phyloP scores from a whole-genome alignment of 371 early-diverging fungal species.

The Zychaea mexicana region DNA sequence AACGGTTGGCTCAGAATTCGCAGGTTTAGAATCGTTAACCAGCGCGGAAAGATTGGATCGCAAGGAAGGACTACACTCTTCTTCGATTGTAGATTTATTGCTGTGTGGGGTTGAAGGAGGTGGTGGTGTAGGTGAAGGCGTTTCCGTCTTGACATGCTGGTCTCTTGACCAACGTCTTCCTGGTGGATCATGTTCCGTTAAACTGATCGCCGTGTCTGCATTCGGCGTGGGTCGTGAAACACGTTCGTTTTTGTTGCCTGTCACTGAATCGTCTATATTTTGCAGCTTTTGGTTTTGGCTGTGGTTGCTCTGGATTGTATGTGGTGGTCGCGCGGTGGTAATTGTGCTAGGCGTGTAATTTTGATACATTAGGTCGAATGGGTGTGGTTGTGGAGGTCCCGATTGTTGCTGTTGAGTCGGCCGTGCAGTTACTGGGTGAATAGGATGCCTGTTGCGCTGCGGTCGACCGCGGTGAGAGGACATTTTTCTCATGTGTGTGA shows the following conservation, averaged over 20 bases:
- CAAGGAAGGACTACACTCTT: background rate
- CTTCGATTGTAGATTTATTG: background rate
- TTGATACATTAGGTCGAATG: slow-evolving; percentile 1
- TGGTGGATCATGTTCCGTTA: background rate
- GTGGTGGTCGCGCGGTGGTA: background rate
- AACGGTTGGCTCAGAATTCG: background rate
- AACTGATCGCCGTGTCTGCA: background rate
- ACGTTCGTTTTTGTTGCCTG: background rate
- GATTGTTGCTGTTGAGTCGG: background rate
- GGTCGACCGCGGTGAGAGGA: background rate
- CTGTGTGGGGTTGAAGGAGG: background rate
- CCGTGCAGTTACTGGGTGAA: background rate
- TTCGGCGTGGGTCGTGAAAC: background rate
- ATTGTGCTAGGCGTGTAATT: background rate
- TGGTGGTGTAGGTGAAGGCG: background rate
- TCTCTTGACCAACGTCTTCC: background rate
- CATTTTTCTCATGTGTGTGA: background rate
- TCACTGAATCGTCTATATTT: too few species aligned
- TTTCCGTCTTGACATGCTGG: background rate
- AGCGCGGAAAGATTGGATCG: background rate
- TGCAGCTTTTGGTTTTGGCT: too few species aligned
- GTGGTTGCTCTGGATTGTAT: background rate
- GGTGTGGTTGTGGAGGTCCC: background rate
- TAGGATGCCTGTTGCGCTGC: background rate
- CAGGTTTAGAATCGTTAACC: background rate